Evolutionary conservation across 1,139 yeast genomes (phyloP).

Genomic region (Eremothecium coryli): DNA sequence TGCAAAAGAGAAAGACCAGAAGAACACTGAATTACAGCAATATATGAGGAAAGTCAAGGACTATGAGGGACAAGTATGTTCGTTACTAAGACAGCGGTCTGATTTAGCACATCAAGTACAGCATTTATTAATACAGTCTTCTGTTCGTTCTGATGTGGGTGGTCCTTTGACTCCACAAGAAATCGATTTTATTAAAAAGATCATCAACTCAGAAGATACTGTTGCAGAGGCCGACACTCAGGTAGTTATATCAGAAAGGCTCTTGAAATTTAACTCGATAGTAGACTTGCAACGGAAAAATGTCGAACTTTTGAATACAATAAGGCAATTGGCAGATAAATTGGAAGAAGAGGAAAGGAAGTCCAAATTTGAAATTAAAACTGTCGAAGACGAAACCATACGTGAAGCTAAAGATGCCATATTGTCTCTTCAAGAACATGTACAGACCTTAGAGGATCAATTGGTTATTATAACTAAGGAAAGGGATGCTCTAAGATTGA

Average conservation of each 20-base stretch:
- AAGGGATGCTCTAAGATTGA: conserved; percentile 16
- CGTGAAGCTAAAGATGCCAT: conserved; percentile 74
- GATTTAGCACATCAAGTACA: conserved; percentile 80
- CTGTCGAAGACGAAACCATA: conserved; percentile 47
- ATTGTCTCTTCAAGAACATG: conserved; percentile 52
- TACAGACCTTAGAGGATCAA: conserved; percentile 37
- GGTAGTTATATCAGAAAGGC: conserved; percentile 56
- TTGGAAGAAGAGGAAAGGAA: conserved; percentile 47
- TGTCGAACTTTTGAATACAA: conserved; percentile 55
- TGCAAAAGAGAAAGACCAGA: conserved; percentile 35
- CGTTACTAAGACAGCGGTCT: conserved; percentile 46
- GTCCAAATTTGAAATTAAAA: conserved; percentile 37
- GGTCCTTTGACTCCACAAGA: conserved; percentile 55
- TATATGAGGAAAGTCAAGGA: conserved; percentile 30
- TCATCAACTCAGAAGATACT: conserved; percentile 27
- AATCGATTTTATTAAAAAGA: conserved; percentile 37
- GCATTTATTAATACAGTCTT: conserved; percentile 57
- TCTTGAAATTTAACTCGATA: conserved; percentile 59
- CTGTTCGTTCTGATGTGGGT: conserved; percentile 42
- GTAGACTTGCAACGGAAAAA: conserved; percentile 67
- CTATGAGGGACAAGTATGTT: conserved; percentile 33
- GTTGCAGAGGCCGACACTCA: conserved; percentile 56
- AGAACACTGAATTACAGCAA: conserved; percentile 25
- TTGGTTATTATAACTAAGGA: conserved; percentile 15
- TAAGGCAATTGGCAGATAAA: conserved; percentile 59